Base-by-base conservation (phyloP, 1,139 yeast genomes). In the Nakaseomyces sp. region DNA sequence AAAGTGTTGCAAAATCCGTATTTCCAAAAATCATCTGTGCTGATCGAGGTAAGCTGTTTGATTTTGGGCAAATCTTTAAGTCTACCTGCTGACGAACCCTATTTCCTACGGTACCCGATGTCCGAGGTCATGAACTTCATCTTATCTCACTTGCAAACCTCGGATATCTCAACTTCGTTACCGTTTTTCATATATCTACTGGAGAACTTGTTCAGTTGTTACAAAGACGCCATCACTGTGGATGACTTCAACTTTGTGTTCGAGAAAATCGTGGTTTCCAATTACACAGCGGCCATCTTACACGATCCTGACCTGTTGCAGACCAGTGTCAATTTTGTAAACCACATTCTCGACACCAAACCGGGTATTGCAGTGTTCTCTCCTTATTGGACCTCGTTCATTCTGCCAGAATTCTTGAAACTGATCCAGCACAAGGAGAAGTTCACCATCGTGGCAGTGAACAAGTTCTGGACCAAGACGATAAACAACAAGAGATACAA, bases 391-490 rank as follows among this genome's bases (percentile, higher is more conserved):
- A 41, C 50, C 12, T 39, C 49, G 39, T 64, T 67, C 12, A 53
- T 77, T 10, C 41, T 79, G 19, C 65, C 66, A 16, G 60, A 62
- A 30, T 56, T 60, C 36, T 43, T 81, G 3, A 61, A 67, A 5
- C 69, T 76, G 12, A 64, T 85, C 36, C 55, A 64, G 7, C 71
- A 79, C 0, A 72, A 72, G 42, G 95, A 86, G 58, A 71, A 81
- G 43, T 78, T 81, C 53, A 75, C 85, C 2, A 64, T 86, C 37
- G 76, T 77, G 48, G 70, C 87, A 0, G 70, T 77, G 0, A 69
- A 76, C 44, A 72, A 74, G 49, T 85, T 86, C 54, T 86, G 94
- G 94, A 67, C 69, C 2, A 68, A 70, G 25, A 59, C 82, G 10
- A 56, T 84, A 2, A 65, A 71, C 24, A 66, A 80, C 52, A 75